Evolutionary conservation across 495 filamentous ascomycete species (phyloP).

Genomic region (Xylaria scruposa): DNA sequence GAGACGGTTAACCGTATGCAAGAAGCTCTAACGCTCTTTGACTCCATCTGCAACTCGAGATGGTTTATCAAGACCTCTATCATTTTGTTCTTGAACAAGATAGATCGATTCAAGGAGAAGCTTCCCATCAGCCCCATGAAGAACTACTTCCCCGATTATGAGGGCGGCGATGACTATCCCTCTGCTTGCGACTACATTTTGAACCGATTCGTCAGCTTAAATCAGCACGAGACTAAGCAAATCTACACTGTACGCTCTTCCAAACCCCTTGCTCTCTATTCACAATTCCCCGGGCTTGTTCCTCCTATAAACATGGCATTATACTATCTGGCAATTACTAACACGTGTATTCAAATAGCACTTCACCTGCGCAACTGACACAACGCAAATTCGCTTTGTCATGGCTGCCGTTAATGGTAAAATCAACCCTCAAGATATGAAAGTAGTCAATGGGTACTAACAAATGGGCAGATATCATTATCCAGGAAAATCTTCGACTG

Average conservation of each 20-base stretch:
- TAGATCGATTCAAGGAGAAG: constrained; percentile 99
- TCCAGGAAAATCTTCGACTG: constrained; percentile 97
- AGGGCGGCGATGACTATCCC: constrained; percentile 90
- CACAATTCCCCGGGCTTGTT: not conserved
- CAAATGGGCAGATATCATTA: constrained; percentile 84
- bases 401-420: constrained; percentile 99
- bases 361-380: constrained; percentile 98
- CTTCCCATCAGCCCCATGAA: constrained; percentile 99
- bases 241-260: constrained; percentile 74
- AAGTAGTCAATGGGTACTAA: not conserved
- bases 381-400: constrained; percentile 97
- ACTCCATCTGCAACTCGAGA: constrained; percentile 98
- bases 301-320: not conserved
- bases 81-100: constrained; percentile 99
- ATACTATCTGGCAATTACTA: not conserved
- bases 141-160: constrained; percentile 99
- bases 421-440: constrained; percentile 35
- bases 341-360: constrained; percentile 11
- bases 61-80: constrained; percentile 99
- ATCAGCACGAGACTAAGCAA: constrained; percentile 98
- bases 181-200: constrained; percentile 97
- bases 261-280: not conserved
- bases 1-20: constrained; percentile 98
- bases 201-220: constrained; percentile 94
- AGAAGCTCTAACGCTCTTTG: constrained; percentile 95